These are phyloP conservation scores for Neopestalotiopsis clavispora DNA, from an alignment of 2,329 filamentous ascomycete species.

Conservation along the genomic window DNA sequence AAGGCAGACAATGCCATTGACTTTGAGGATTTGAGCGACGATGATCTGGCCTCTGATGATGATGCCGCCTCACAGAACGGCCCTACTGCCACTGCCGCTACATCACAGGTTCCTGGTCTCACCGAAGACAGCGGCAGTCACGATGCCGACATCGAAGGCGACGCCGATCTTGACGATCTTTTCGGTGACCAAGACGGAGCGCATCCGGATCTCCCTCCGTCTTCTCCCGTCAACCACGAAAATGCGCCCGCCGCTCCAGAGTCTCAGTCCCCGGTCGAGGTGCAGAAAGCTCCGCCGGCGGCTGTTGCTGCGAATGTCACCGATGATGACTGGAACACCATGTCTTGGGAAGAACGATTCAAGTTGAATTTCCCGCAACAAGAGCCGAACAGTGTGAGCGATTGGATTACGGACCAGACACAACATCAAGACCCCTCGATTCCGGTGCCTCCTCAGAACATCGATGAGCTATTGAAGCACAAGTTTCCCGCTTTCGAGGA, in stretches of 20 bases:
- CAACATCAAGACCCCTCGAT: constrained; percentile 65
- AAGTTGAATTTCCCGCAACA: constrained; percentile 49
- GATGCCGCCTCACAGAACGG: constrained; percentile 41
- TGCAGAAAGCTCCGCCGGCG: constrained; percentile 5
- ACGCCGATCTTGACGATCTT: constrained; percentile 58
- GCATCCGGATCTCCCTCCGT: constrained; percentile 45
- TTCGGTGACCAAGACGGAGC: constrained; percentile 65
- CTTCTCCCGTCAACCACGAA: constrained; percentile 46
- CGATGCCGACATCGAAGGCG: constrained; percentile 55
- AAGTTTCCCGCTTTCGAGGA: constrained; percentile 83
- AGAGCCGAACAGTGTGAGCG: constrained; percentile 45
- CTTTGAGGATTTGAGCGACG: constrained; percentile 89
- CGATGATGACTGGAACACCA: constrained; percentile 40
- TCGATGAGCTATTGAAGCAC: constrained; percentile 76
- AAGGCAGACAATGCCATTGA: constrained; percentile 95
- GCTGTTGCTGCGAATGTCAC: constrained; percentile 28
- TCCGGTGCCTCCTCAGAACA: constrained; percentile 73
- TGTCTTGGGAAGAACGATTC: constrained; percentile 42
- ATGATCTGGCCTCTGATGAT: constrained; percentile 83
- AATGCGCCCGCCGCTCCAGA: constrained; percentile 14
- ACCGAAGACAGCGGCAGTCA: constrained; percentile 66
- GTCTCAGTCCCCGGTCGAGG: constrained; percentile 16
- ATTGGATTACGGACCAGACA: constrained; percentile 37
- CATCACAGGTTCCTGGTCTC: constrained; percentile 55
- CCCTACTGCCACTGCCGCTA: constrained; percentile 36